A percentile compares a stretch with the other conserved stretches of the same genome.
phyloP scores from a whole-genome alignment of 768 basidiomycete species.

The Russula emetica region DNA sequence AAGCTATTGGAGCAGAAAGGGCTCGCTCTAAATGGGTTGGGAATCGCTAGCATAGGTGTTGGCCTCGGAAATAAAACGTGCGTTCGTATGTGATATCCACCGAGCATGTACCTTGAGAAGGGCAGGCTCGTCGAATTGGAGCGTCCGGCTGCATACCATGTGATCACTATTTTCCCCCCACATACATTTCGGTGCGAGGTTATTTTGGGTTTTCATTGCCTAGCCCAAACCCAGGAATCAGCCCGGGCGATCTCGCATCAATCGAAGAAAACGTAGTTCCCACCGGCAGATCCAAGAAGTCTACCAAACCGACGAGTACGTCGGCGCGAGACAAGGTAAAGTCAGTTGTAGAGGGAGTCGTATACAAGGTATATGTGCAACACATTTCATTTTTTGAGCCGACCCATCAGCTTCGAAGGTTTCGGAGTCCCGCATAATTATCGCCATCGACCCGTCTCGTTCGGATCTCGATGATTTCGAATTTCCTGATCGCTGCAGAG shows the following conservation, averaged over 20 bases:
- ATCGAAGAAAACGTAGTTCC: slow-evolving; percentile 67
- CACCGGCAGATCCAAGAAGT: slow-evolving; percentile 37
- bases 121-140: slow-evolving; percentile 81
- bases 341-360: slow-evolving; percentile 65
- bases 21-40: slow-evolving; percentile 69
- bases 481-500: slow-evolving; percentile 77
- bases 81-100: not conserved
- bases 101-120: slow-evolving; percentile 32
- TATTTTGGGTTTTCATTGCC: not conserved
- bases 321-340: slow-evolving; percentile 22
- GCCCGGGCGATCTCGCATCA: slow-evolving; percentile 84
- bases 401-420: slow-evolving; percentile 44
- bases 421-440: slow-evolving; percentile 72
- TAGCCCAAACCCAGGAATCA: slow-evolving; percentile 30
- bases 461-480: slow-evolving; percentile 61
- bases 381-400: not conserved
- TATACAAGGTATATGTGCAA: slow-evolving; percentile 61
- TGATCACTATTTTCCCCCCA: slow-evolving; percentile 67
- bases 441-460: slow-evolving; percentile 69
- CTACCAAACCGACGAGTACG: slow-evolving; percentile 47
- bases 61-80: slow-evolving; percentile 94
- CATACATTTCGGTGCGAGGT: slow-evolving; percentile 70
- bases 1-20: slow-evolving; percentile 87
- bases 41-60: slow-evolving; percentile 65
- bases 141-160: slow-evolving; percentile 75